Percentiles rank a stretch among this genome's conserved stretches.
phyloP scores from a whole-genome alignment of 345 rosid species.

The Geranium brycei region DNA sequence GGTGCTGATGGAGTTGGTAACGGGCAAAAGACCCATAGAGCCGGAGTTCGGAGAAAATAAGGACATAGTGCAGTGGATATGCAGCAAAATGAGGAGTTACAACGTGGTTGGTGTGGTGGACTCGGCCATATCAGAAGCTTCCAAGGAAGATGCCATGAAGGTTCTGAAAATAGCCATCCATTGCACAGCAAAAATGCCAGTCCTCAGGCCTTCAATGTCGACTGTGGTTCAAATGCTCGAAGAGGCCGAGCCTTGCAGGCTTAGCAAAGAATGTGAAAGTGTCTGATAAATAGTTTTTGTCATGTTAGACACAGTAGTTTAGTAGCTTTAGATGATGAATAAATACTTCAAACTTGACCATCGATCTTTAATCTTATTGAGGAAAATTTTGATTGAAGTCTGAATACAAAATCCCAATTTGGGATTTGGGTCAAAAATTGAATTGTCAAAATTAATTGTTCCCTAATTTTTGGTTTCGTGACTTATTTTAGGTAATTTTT shows the following conservation, averaged over 20 bases:
- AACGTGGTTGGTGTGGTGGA: conserved; percentile 40
- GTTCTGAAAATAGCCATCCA: conserved; percentile 47
- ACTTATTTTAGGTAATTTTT: too few species aligned
- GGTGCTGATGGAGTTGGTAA: conserved; percentile 69
- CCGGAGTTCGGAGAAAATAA: conserved; percentile 49
- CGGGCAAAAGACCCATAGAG: conserved; percentile 62
- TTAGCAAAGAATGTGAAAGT: conserved; percentile 11
- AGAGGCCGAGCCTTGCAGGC: conserved; percentile 35
- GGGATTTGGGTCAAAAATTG: too few species aligned
- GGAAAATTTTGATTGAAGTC: too few species aligned
- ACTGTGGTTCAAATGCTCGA: conserved; percentile 72
- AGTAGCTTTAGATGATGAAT: too few species aligned
- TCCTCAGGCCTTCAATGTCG: conserved; percentile 60
- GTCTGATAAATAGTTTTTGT: neutral
- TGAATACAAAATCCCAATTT: too few species aligned
- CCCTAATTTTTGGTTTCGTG: too few species aligned
- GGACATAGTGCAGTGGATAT: conserved; percentile 60
- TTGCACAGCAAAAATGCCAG: conserved; percentile 54
- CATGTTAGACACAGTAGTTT: too few species aligned
- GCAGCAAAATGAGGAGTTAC: conserved; percentile 23
- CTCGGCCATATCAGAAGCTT: conserved; percentile 23
- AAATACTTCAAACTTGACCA: neutral
- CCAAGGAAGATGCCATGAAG: conserved; percentile 40
- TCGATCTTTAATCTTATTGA: too few species aligned
- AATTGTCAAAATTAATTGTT: too few species aligned